Base-by-base conservation (phyloP, 495 filamentous ascomycete species). In the Parmelia sp. region DNA sequence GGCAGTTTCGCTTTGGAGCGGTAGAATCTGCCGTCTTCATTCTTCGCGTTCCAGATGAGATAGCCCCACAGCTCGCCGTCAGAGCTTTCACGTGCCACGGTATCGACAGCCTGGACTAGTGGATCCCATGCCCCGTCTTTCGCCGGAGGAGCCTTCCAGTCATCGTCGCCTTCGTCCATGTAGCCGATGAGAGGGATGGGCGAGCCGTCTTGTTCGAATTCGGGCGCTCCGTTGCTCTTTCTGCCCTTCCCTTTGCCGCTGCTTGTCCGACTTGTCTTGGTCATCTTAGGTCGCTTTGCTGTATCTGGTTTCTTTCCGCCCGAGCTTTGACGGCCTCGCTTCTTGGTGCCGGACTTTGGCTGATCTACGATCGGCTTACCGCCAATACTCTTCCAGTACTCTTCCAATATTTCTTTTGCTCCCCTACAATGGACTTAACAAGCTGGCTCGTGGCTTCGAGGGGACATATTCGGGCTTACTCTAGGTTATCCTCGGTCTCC, bases 401-500 rank as follows among this genome's bases (percentile, higher is more conserved):
- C 78, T 7, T 79, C 65, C 8, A 89, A 71, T 0, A 80, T 60
- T 3, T 85, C 84, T n/a, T 72, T 63, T 8, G 84, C 84, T 55
- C 78, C 80, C 23, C 81, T 83, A 62, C 27, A 25, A 49, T 44
- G 60, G 60, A 25, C 66, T 71, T 36, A 65, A 69, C 65, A 60
- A 69, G 58, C 8, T 70, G 57, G 1, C 37, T 42, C 17, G 11
- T 7, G 6, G 47, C 23, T 61, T 6, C 39, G 3, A 23, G 25
- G 21, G 55, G 42, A 53, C 21, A 62, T 37, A 31, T 15, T 17
- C 15, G n/a, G 47, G 59, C 72, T 62, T 73, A 80, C 84, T 75
- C 57, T 62, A 88, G 72, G 47, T 85, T 83, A 8, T 77, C 76
- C 64, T 86, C 83, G 0, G 83, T 83, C 66, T 89, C 86, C 78